These are phyloP conservation scores for Sugiyamaella mastotermitis DNA, from an alignment of 805 yeast species.

Conservation along the genomic window DNA sequence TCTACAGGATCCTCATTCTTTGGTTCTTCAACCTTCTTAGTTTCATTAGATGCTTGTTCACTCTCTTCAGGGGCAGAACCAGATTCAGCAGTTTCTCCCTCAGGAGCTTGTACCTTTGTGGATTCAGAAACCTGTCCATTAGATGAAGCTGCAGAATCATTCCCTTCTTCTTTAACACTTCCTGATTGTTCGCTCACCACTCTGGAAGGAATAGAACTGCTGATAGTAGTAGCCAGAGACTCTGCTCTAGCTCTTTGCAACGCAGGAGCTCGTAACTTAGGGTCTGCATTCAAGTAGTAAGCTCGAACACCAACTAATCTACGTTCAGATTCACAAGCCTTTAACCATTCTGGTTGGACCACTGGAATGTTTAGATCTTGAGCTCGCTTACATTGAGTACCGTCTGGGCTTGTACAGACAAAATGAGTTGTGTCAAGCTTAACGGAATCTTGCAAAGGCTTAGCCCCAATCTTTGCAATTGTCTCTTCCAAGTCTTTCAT, in stretches of 20 bases:
- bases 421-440: conserved; percentile 92
- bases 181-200: too few relatives aligned
- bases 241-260: conserved; percentile 18
- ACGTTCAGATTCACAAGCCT: conserved; percentile 85
- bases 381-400: conserved; percentile 76
- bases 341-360: conserved; percentile 94
- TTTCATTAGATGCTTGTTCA: conserved; percentile 2
- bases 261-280: conserved; percentile 25
- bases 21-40: conserved; percentile 5
- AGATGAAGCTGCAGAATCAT: not conserved
- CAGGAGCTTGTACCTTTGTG: not conserved
- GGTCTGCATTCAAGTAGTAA: conserved; percentile 38
- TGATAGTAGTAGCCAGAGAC: conserved; percentile 14
- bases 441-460: conserved; percentile 65
- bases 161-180: not conserved
- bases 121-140: not conserved
- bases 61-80: conserved; percentile 2
- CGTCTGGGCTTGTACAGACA: conserved; percentile 63
- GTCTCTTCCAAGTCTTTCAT: conserved; percentile 55
- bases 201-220: too few relatives aligned
- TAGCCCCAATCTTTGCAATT: conserved; percentile 72
- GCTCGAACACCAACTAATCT: conserved; percentile 90
- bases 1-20: conserved; percentile 7
- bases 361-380: conserved; percentile 83
- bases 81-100: conserved; percentile 2